Conservation (phyloP, 495 filamentous ascomycete genomes). For the Penicillium verhagenii region DNA sequence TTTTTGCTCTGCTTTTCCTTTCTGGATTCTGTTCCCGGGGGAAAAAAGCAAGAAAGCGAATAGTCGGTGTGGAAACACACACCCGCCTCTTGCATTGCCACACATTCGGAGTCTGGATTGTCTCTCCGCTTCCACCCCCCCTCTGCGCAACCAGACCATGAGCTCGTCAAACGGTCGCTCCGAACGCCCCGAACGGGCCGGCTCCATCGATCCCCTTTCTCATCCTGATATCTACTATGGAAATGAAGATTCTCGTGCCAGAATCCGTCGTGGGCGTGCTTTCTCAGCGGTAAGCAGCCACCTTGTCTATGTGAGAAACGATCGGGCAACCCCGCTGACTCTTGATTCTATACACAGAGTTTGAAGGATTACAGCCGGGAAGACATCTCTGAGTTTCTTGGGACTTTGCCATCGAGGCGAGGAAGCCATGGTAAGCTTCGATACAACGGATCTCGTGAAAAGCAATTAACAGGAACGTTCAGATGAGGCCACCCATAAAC, state of each 20-base stretch:
- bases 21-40: neutral
- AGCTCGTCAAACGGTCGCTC: constrained; percentile 29
- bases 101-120: constrained; percentile 16
- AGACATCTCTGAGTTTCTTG: constrained; percentile 36
- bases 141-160: constrained; percentile 23
- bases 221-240: constrained; percentile 53
- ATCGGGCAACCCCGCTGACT: constrained; percentile 12
- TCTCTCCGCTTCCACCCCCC: constrained; percentile 1
- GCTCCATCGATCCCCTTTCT: constrained; percentile 46
- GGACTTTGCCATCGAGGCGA: constrained; percentile 36
- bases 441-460: neutral
- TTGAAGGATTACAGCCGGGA: constrained; percentile 37
- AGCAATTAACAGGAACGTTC: constrained; percentile 10
- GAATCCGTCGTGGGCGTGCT: constrained; percentile 40
- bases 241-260: constrained; percentile 33
- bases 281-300: constrained; percentile 49
- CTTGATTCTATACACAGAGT: constrained; percentile 25
- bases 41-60: neutral
- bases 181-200: constrained; percentile 19
- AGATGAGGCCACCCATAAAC: constrained; percentile 51
- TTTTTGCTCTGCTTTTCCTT: neutral
- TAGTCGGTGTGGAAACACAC: constrained; percentile 25
- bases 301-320: constrained; percentile 1
- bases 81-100: constrained; percentile 20
- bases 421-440: constrained; percentile 47